A percentile compares a stretch with the other conserved stretches of the same genome.
phyloP scores from a whole-genome alignment of 2,329 filamentous ascomycete genomes.

The Cladosporium oxysporum region DNA sequence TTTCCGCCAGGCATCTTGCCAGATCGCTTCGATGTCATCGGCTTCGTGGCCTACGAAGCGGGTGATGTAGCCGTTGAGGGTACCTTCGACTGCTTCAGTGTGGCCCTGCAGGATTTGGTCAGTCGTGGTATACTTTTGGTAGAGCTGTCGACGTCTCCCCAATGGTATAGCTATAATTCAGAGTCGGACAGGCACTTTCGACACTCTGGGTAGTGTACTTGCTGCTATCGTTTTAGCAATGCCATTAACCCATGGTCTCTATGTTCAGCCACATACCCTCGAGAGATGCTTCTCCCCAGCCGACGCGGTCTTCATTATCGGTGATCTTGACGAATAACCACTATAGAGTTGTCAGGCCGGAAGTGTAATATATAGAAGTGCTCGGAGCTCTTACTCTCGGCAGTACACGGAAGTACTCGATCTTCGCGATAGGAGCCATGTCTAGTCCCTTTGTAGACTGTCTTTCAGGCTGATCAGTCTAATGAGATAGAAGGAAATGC shows the following conservation, averaged over 20 bases:
- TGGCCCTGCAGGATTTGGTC: constrained; percentile 51
- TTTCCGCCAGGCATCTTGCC: constrained; percentile 64
- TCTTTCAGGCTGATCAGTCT: neutral
- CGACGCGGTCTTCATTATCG: constrained; percentile 62
- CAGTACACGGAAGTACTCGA: constrained; percentile 72
- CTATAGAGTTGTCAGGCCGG: neutral
- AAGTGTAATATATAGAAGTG: neutral
- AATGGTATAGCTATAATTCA: neutral
- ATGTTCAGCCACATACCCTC: constrained; percentile 42
- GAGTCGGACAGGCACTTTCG: neutral
- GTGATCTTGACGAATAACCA: constrained; percentile 77
- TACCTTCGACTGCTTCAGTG: constrained; percentile 71
- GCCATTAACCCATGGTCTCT: neutral
- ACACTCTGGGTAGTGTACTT: neutral
- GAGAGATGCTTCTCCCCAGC: constrained; percentile 73
- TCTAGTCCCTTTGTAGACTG: neutral
- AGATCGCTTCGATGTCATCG: constrained; percentile 76
- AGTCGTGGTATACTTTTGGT: neutral
- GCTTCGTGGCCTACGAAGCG: constrained; percentile 67
- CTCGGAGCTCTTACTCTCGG: constrained; percentile 48
- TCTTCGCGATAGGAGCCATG: constrained; percentile 63
- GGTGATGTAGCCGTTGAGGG: constrained; percentile 64
- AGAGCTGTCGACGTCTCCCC: neutral
- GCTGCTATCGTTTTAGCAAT: neutral
- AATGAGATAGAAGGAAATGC: neutral